Percentiles rank a stretch among this genome's conserved stretches.
These are phyloP conservation scores for Boletus sp. DNA, from an alignment of 768 basidiomycete genomes.

Conservation along the genomic window DNA sequence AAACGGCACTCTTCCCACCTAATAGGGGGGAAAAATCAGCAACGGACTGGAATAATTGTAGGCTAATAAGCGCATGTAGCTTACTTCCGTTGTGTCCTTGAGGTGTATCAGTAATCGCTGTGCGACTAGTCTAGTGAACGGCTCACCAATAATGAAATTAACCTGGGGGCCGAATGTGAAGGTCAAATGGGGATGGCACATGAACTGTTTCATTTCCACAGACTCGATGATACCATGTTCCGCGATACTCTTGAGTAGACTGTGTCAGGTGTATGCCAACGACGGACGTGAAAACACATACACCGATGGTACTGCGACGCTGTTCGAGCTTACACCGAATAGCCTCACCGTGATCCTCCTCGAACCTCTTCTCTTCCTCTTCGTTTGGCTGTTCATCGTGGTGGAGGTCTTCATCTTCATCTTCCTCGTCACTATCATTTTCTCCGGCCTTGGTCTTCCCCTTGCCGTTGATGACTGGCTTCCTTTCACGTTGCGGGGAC, in stretches of 20 bases:
- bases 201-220: slow-evolving; percentile 88
- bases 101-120: slow-evolving; percentile 1
- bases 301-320: slow-evolving; percentile 39
- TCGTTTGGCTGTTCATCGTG: slow-evolving; percentile 40
- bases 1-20: slow-evolving; percentile 95
- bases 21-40: slow-evolving; percentile 4
- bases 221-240: slow-evolving; percentile 86
- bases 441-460: slow-evolving; percentile 30
- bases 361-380: slow-evolving; percentile 64
- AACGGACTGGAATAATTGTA: not conserved
- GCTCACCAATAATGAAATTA: slow-evolving; percentile 91
- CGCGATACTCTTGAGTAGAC: slow-evolving; percentile 57
- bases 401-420: slow-evolving; percentile 33
- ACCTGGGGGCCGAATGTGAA: slow-evolving; percentile 91
- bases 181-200: slow-evolving; percentile 86
- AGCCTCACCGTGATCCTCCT: slow-evolving; percentile 54
- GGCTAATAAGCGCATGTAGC: slow-evolving; percentile 30
- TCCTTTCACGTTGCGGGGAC: slow-evolving; percentile 25
- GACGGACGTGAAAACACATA: slow-evolving; percentile 43
- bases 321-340: slow-evolving; percentile 54
- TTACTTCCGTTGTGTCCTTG: slow-evolving; percentile 89
- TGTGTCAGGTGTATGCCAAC: not conserved
- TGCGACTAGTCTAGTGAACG: not conserved
- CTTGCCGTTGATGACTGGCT: slow-evolving; percentile 30
- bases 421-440: slow-evolving; percentile 29